Evolutionary conservation across 2,329 filamentous ascomycete genomes (phyloP), one percentile per base, ranked within the genome.

Genomic region (Alternaria metachromatica): DNA sequence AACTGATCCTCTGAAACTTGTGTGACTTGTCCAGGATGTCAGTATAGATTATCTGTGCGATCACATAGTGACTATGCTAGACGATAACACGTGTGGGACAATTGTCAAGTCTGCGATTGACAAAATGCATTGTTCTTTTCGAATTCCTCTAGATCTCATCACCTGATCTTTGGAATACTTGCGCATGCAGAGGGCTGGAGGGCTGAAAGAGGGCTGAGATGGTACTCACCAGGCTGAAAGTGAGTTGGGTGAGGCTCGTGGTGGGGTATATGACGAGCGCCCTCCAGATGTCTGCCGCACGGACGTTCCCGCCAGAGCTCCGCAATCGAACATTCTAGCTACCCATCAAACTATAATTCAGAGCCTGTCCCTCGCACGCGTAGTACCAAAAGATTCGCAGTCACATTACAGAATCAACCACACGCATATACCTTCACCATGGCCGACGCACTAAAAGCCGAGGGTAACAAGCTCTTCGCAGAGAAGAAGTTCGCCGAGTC

Each of bases 381-480:
- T 66, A 53, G 54, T 64, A 56, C 55, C 67, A 55, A 44, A 51
- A 64, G 55, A 51, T 54, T 54, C 25, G 20, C 51, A 63, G 45
- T 48, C 43, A 25, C 25, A 37, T 18, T 20, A 11, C n/a, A 49
- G 55, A 58, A 55, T 63, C 50, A 62, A 30, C 23, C 11, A 43
- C 43, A 43, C 20, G 12, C 37, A 55, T 48, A 48, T 59, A 51
- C 44, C 54, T 21, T 43, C 63, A 83, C 43, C 68, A 90, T 90
- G 88, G 88, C 89, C 70, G 89, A 91, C 82, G 87, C 95, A 88
- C 89, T 99, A 77, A 99, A 99, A 87, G 93, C 94, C 77, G 91
- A 96, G 80, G 96, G 95, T 86, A 99, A 99, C 87, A 97, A 97
- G 87, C 94, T 96, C 83, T 99, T 99, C 82, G 91, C 93, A 71